Evolutionary conservation across 192 early-diverging fungal genomes (phyloP).

Genomic region (Lobosporangium transversale): DNA sequence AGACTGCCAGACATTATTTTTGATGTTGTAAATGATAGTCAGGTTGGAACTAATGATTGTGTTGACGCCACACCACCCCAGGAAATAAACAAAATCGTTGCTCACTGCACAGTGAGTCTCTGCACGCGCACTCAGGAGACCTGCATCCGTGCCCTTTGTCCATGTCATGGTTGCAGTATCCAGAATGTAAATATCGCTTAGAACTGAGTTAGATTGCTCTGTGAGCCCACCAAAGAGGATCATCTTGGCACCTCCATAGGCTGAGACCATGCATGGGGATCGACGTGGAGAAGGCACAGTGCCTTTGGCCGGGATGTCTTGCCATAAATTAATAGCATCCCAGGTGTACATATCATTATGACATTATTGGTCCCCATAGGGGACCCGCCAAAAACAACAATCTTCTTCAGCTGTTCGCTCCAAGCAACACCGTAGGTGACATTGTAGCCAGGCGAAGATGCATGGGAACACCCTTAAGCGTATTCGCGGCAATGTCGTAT

Average conservation of each 20-base stretch:
- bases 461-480: not conserved
- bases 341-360: not conserved
- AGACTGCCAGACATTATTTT: slow-evolving; percentile 1
- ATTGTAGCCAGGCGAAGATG: not conserved
- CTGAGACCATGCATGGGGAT: not conserved
- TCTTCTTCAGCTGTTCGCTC: not conserved
- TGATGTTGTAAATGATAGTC: slow-evolving; percentile 14
- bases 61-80: not conserved
- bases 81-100: slow-evolving; percentile 4
- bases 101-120: not conserved
- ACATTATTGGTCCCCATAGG: not conserved
- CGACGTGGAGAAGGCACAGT: not conserved
- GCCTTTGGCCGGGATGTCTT: not conserved
- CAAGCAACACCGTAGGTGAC: not conserved
- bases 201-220: not conserved
- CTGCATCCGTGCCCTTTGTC: not conserved
- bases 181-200: slow-evolving; percentile 1
- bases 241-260: not conserved
- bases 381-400: not conserved
- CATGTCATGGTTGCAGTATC: not conserved
- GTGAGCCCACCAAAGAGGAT: not conserved
- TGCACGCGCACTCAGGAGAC: not conserved
- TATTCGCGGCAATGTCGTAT: not conserved
- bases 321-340: not conserved
- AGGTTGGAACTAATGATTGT: not conserved